Base-by-base conservation (phyloP, 768 basidiomycete species). In the Tylopilus felleus region DNA sequence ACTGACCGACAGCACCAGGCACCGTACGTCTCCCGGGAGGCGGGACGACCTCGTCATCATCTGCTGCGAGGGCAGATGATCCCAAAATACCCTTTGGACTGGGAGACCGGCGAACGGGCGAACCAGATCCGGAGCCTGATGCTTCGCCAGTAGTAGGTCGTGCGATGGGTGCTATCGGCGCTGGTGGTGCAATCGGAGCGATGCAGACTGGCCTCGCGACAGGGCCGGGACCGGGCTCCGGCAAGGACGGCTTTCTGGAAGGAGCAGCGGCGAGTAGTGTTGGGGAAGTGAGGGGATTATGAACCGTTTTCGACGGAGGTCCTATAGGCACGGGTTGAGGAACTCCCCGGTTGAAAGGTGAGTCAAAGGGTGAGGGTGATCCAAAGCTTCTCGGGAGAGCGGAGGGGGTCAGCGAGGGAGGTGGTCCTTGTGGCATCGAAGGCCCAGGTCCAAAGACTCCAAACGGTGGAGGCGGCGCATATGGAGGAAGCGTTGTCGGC, bases 41-140 rank as follows among this genome's bases (percentile, higher is more conserved):
- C 38, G 77, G 71, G 16, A 91, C 80, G 12, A 90, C 85, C 64
- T 91, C 89, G 65, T 92, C 90, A 56, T 89, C 89, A 55, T 90
- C 88, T 14, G 88, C 81, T 3, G 84, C 81, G 19, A 91, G 77
- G 19, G 90, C 89, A 5, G 86, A 86, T 14, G 89, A 90, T 13
- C 90, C 90, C 8, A 90, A 74, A 33, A 84, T 72, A 38, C 83
- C 83, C 64, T 90, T 90, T 9, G 80, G 80, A 55, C 78, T 80
- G 5, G 79, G 77, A 33, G 80, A 78, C 10, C 78, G 75, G 42
- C 75, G 73, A 17, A 70, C 71, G 12, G 80, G 78, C 1, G 86
- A 88, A 4, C 82, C 83, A 12, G 84, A 84, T 2, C 81, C 82
- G 1, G 86, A 83, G 8, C 79, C 71, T 4, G 73, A 66, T 2